Evolutionary conservation across 2,329 filamentous ascomycete genomes (phyloP), one percentile per base, ranked within the genome.

Genomic region (Proliferodiscus dingleyae): DNA sequence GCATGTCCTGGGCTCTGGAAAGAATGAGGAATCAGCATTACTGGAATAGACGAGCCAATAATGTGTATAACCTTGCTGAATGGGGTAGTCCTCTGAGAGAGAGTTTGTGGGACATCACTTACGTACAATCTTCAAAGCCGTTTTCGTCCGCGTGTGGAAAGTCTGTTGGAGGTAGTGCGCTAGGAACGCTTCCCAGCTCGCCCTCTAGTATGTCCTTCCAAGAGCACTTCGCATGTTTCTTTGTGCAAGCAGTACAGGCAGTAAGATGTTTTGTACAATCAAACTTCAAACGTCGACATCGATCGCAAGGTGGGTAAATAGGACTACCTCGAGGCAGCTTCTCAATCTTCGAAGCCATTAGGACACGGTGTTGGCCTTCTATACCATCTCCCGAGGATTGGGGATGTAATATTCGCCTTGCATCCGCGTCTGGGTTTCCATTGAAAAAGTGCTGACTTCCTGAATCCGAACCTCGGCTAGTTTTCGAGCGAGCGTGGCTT

Each of bases 201-300:
- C 85, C 83, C 24, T 87, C 80, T 13, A 80, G 81, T n/a, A 93
- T 79, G 36, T 85, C 81, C 55, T 83, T 86, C 89, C 89, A 95
- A 11, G 81, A 83, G 64, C 89, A 95, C 59, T 89, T 90, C 16
- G 87, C 87, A 62, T 95, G 89, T 63, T 94, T 94, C 64, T 87
- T 90, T 0, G 89, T 94, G 64, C 89, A 95, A 18, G 87, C 88
- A 64, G 85, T 80, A 61, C 89, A 95, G 7, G 88, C 87, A 0
- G 88, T 94, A 30, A 93, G 71, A 52, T 95, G 87, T 66, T 94
- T 94, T 38, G 90, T 71, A 51, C 89, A 95, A 47, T 88, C 80
- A 68, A 89, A 87, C 53, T 86, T 82, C 13, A 94, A 71, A 23
- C 89, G 76, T 36, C 89, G 77, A 62, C 89, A 95, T 29, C 88